phyloP scores from a whole-genome alignment of 2,329 filamentous ascomycete species.

The Monilinia polystroma region DNA sequence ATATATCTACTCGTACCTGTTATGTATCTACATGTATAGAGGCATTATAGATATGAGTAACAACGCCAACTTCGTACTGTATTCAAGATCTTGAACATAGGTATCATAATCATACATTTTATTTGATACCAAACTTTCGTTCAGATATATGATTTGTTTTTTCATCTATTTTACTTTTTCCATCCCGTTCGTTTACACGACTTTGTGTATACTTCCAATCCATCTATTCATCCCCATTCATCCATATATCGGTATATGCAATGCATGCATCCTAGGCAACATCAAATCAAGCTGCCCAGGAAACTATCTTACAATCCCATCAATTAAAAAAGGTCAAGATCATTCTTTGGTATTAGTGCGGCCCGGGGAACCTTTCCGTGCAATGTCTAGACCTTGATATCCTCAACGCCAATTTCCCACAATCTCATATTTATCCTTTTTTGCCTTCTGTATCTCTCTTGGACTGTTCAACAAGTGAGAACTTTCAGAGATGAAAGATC shows the following conservation, averaged over 20 bases:
- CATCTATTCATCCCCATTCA: not conserved
- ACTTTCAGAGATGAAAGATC: not conserved
- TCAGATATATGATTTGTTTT: no score
- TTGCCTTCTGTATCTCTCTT: not conserved
- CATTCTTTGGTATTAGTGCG: not conserved
- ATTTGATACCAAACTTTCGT: no score
- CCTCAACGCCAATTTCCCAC: not conserved
- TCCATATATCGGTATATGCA: not conserved
- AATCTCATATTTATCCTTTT: no score
- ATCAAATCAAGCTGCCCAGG: slow-evolving; percentile 12
- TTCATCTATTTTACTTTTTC: no score
- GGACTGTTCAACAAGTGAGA: no score
- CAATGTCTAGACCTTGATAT: not conserved
- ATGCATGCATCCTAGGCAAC: slow-evolving; percentile 7
- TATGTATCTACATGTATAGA: no score
- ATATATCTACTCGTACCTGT: no score
- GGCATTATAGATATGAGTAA: no score
- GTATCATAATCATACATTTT: no score
- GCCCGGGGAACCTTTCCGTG: not conserved
- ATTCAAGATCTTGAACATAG: no score
- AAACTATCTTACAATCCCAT: slow-evolving; percentile 14
- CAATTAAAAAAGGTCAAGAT: not conserved
- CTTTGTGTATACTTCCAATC: not conserved
- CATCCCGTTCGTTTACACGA: not conserved
- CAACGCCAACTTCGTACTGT: no score